These are phyloP conservation scores for Eimeria sp. DNA, from an alignment of 169 alveolate genomes.

Conservation along the genomic window DNA sequence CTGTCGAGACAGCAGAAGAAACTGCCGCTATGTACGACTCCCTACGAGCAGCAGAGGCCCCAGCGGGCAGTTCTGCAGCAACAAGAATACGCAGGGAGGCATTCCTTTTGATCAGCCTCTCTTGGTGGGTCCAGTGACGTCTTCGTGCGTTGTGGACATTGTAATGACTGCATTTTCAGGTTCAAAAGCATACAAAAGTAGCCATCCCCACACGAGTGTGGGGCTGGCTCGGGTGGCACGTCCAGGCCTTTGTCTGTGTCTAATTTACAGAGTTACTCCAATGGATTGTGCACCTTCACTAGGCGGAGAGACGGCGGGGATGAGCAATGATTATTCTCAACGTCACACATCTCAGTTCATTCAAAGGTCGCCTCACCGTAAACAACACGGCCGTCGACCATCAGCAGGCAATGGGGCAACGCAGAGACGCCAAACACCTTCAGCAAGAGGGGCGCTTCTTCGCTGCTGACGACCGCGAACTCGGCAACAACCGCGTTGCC, in stretches of 20 bases:
- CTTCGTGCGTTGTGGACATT: not conserved
- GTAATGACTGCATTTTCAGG: not conserved
- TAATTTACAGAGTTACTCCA: not conserved
- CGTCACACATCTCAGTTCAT: not conserved
- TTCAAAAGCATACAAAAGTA: not conserved
- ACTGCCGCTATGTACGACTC: constrained; percentile 29
- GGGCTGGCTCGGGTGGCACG: too few species aligned
- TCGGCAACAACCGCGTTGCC: not conserved
- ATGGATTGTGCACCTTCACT: not conserved
- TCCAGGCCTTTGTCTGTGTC: not conserved
- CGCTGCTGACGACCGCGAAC: not conserved
- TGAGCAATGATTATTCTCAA: not conserved
- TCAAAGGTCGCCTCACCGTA: constrained; percentile 9
- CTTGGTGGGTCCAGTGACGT: not conserved
- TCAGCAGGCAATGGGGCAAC: constrained; percentile 53
- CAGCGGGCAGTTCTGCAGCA: constrained; percentile 61
- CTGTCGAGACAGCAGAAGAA: constrained; percentile 7
- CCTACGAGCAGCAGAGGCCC: constrained; percentile 62
- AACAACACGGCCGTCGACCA: constrained; percentile 34
- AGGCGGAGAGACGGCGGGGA: not conserved
- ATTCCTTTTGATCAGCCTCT: not conserved
- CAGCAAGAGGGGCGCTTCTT: constrained; percentile 20
- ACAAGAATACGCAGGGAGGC: not conserved
- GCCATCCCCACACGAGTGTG: not conserved
- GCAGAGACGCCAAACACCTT: constrained; percentile 13